Conservation (phyloP, 352 stramenopile species). For the Phytopythium delawarense region DNA sequence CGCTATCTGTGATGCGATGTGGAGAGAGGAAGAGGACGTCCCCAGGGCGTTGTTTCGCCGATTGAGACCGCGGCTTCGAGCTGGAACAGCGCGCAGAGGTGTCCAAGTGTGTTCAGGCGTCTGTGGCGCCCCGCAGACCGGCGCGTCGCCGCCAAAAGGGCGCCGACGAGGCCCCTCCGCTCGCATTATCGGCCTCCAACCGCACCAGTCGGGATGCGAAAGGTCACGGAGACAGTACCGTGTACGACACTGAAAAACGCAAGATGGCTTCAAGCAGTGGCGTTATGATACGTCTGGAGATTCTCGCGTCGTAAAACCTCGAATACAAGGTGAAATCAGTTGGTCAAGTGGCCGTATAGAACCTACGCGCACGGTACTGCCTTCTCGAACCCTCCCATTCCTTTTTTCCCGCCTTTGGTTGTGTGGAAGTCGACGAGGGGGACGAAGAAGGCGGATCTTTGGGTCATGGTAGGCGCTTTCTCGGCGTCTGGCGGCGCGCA, state of each 20-base stretch:
- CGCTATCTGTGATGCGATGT: neutral
- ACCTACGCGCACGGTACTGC: neutral
- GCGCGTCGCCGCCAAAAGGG: constrained; percentile 2
- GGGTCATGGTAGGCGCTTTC: neutral
- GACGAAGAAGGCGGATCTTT: constrained; percentile 3
- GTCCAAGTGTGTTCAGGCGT: neutral
- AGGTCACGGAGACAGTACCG: constrained; percentile 1
- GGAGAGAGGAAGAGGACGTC: neutral
- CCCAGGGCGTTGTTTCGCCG: neutral
- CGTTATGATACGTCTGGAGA: neutral
- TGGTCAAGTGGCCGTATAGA: neutral
- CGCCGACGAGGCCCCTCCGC: neutral
- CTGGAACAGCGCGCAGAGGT: neutral
- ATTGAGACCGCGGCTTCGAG: neutral
- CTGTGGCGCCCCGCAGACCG: neutral
- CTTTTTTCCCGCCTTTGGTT: neutral
- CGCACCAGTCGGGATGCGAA: neutral
- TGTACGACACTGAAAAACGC: neutral
- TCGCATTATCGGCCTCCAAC: neutral
- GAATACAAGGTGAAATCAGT: constrained; percentile 1
- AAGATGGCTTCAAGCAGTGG: neutral
- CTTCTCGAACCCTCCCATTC: neutral
- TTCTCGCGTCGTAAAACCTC: neutral
- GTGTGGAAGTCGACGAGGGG: constrained; percentile 1
- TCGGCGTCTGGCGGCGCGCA: neutral